Evolutionary conservation across 305 asterid genomes (phyloP), one percentile per base, ranked within the genome.

Genomic region (Lippia alba): DNA sequence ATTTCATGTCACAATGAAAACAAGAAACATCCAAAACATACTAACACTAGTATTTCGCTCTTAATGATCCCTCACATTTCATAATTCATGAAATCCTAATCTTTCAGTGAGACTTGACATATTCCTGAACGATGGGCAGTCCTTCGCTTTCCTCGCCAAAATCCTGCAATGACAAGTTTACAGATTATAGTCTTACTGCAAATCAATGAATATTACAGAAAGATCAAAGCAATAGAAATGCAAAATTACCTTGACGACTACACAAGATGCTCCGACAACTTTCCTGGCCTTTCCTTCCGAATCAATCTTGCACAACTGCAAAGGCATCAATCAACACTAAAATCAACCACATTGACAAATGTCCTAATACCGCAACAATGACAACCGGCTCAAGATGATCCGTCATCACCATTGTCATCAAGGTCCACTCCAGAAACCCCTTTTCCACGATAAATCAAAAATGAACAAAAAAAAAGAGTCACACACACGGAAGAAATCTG

Each of bases 101-200:
- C 53, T 24, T 69, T 78, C 55, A 83, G 67, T 81, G 88, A 40
- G 89, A 81, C 73, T 84, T 81, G 64, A 84, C 90, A 30, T 87
- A 83, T 74, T 84, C 90, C 58, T 82, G 92, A 72, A 87, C 92
- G 24, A 82, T 79, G 79, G 84, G 87, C 55, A 87, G 92, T n/a
- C 90, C 92, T 64, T 79, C 92, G 1, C 80, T 82, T 61, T 87
- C 92, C 80, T 87, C 92, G 5, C 92, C 92, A 36, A n/a, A 87
- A 66, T 87, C 92, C 92, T 87, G 76, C 8, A 60, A 60, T 36
- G 1, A 1, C 40, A 62, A 33, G 32, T 20, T 24, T 19, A 7
- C 18, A 10, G 8, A 19, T 18, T 6, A 56, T 8, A 2, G 40
- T 54, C 11, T 1, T 0, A 54, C 10, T 14, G 44, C 6, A 4